These are phyloP conservation scores for Monilinia polystroma DNA, from an alignment of 2,329 filamentous ascomycete species.

Conservation along the genomic window DNA sequence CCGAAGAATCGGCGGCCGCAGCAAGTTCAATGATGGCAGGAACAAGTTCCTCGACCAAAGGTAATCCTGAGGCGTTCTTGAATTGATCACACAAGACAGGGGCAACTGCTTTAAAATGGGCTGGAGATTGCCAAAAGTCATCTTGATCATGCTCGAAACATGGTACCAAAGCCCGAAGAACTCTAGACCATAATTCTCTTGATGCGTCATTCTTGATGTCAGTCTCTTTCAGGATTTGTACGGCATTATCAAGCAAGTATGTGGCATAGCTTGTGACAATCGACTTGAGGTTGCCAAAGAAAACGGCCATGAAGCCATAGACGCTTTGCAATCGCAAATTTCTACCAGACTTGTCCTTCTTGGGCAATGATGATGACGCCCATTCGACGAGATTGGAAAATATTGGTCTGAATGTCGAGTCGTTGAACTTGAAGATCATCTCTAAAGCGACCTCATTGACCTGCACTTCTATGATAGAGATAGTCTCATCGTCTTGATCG, in stretches of 20 bases:
- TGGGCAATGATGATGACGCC: constrained; percentile 60
- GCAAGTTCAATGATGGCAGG: constrained; percentile 79
- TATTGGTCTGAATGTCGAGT: constrained; percentile 86
- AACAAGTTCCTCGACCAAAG: constrained; percentile 56
- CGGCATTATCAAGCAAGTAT: constrained; percentile 76
- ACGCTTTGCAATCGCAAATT: constrained; percentile 69
- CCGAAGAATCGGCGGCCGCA: constrained; percentile 74
- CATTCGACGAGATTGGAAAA: constrained; percentile 87
- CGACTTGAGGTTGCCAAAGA: constrained; percentile 86
- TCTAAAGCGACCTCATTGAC: constrained; percentile 73
- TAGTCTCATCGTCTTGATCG: constrained; percentile 45
- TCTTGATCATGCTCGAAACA: constrained; percentile 89
- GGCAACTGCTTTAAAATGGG: constrained; percentile 75
- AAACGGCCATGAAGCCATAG: constrained; percentile 74
- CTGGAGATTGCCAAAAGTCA: constrained; percentile 91
- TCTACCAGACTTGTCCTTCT: constrained; percentile 59
- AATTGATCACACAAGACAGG: constrained; percentile 69
- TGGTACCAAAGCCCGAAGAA: constrained; percentile 69
- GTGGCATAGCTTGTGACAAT: constrained; percentile 91
- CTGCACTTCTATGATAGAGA: constrained; percentile 61
- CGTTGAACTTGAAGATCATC: constrained; percentile 96
- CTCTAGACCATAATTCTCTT: constrained; percentile 64
- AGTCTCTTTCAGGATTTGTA: constrained; percentile 56
- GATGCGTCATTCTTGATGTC: constrained; percentile 49
- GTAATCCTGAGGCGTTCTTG: constrained; percentile 47